These are phyloP conservation scores for Epichloe aotearoae DNA, from an alignment of 2,329 filamentous ascomycete genomes.

Conservation along the genomic window DNA sequence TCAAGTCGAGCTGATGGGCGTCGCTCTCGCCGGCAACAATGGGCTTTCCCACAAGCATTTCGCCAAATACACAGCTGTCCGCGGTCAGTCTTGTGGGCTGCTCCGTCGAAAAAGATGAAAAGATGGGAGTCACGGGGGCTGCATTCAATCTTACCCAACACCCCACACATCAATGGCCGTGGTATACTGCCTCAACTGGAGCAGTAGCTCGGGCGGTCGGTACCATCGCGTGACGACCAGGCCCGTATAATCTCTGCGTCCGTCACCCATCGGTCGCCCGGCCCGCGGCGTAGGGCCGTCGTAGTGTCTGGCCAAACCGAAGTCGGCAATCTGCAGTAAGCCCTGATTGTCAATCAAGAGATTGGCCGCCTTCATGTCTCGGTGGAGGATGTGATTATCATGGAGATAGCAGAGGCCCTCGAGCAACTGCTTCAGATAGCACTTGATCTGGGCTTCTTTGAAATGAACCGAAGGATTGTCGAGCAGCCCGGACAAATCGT, in stretches of 20 bases:
- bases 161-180: slow-evolving; percentile 98
- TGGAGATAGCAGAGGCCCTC: slow-evolving; percentile 85
- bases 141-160: slow-evolving; percentile 54
- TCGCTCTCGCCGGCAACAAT: slow-evolving; percentile 88
- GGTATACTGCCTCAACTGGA: slow-evolving; percentile 85
- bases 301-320: slow-evolving; percentile 86
- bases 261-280: slow-evolving; percentile 71
- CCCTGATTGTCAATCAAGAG: slow-evolving; percentile 90
- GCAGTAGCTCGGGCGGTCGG: slow-evolving; percentile 78
- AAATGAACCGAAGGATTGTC: slow-evolving; percentile 88
- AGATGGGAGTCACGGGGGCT: neutral
- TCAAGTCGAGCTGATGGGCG: slow-evolving; percentile 77
- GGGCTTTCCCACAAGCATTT: slow-evolving; percentile 90
- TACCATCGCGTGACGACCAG: slow-evolving; percentile 97
- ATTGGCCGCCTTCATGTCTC: slow-evolving; percentile 98
- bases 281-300: slow-evolving; percentile 68
- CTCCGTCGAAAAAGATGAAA: neutral
- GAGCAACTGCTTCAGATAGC: slow-evolving; percentile 88
- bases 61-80: slow-evolving; percentile 86
- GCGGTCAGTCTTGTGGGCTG: slow-evolving; percentile 10
- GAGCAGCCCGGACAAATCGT: slow-evolving; percentile 91
- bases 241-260: slow-evolving; percentile 84
- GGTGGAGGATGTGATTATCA: slow-evolving; percentile 77
- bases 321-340: slow-evolving; percentile 92
- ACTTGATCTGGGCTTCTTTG: slow-evolving; percentile 86